These are phyloP conservation scores for Solanum acaule DNA, from an alignment of 257 asterid genomes.

Conservation along the genomic window DNA sequence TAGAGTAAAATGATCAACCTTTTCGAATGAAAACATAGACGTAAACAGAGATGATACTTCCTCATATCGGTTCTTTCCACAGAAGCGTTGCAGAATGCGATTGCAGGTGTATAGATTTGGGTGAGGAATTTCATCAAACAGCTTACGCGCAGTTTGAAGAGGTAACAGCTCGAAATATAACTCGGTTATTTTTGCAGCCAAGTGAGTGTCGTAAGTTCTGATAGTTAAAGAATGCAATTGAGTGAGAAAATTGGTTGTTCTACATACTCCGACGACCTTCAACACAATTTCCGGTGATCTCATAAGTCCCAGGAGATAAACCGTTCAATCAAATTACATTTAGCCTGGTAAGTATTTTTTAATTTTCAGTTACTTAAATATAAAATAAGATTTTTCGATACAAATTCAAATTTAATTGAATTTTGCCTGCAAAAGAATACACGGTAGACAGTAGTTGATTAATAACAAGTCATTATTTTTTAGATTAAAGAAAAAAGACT, in stretches of 20 bases:
- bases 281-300: conserved; percentile 15
- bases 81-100: conserved; percentile 28
- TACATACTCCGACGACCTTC: conserved; percentile 36
- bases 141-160: conserved; percentile 20
- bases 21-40: conserved; percentile 18
- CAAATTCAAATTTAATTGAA: neutral
- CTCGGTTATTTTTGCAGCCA: conserved; percentile 23
- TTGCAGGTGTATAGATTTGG: conserved; percentile 27
- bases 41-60: conserved; percentile 36
- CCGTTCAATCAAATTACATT: neutral
- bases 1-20: conserved; percentile 35
- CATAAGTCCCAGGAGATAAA: conserved; percentile 4
- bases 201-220: conserved; percentile 20
- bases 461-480: neutral
- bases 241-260: neutral
- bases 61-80: conserved; percentile 23
- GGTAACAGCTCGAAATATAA: conserved; percentile 7
- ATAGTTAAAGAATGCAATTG: conserved; percentile 30
- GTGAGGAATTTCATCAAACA: conserved; percentile 69
- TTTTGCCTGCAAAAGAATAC: too few species aligned
- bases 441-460: neutral
- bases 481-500: neutral
- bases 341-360: neutral
- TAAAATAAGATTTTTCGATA: too few species aligned
- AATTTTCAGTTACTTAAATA: too few species aligned